Conservation (phyloP, 257 asterid genomes). For the Plantago ovata region DNA sequence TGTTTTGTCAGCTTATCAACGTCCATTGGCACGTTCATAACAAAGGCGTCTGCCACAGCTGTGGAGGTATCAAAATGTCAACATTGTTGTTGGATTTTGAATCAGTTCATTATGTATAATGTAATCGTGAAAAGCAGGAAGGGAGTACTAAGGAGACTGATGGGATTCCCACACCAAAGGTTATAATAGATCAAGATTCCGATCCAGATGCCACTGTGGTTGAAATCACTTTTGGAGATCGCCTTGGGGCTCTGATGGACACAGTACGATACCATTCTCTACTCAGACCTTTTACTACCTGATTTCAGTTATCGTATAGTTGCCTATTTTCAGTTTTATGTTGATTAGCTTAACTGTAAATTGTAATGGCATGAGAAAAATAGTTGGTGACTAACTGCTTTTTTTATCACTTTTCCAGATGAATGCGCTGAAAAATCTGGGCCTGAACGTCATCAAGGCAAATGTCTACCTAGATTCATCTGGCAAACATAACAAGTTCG, state of each 20-base stretch:
- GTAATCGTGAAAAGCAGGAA: slow-evolving; percentile 40
- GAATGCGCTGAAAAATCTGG: slow-evolving; percentile 79
- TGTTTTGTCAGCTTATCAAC: slow-evolving; percentile 49
- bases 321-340: not conserved
- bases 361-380: not conserved
- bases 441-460: slow-evolving; percentile 90
- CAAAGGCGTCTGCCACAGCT: slow-evolving; percentile 55
- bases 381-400: slow-evolving; percentile 20
- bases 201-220: slow-evolving; percentile 88
- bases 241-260: slow-evolving; percentile 93
- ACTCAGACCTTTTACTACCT: slow-evolving; percentile 1
- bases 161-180: slow-evolving; percentile 66
- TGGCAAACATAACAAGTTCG: slow-evolving; percentile 90
- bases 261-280: slow-evolving; percentile 43
- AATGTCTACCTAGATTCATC: slow-evolving; percentile 89
- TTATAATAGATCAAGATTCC: slow-evolving; percentile 84
- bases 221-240: slow-evolving; percentile 92
- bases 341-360: slow-evolving; percentile 7
- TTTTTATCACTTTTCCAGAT: slow-evolving; percentile 58
- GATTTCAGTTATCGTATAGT: not conserved
- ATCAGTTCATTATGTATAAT: slow-evolving; percentile 10
- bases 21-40: slow-evolving; percentile 38
- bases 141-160: slow-evolving; percentile 58
- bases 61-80: slow-evolving; percentile 59
- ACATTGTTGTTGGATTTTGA: slow-evolving; percentile 9